Percentiles rank a stretch among this genome's conserved stretches.
These are phyloP conservation scores for Dittrichia graveolens DNA, from an alignment of 129 eudicot species.

Conservation along the genomic window DNA sequence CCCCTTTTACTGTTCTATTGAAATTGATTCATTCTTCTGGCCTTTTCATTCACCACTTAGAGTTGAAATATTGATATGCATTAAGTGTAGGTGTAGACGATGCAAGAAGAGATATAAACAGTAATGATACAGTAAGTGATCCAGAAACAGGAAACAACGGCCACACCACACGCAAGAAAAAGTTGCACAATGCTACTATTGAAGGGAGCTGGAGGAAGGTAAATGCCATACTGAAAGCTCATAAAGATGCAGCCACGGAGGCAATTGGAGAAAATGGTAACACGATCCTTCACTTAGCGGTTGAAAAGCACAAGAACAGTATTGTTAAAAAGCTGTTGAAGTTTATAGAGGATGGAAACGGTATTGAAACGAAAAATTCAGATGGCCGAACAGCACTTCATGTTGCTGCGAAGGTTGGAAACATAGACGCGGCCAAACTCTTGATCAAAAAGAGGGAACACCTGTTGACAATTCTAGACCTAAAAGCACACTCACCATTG, in stretches of 20 bases:
- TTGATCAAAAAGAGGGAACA: slow-evolving; percentile 6
- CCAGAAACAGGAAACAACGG: neutral
- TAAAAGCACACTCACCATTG: neutral
- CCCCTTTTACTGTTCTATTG: too few relatives aligned
- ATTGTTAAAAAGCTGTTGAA: slow-evolving; percentile 1
- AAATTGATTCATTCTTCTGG: too few relatives aligned
- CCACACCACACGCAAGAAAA: neutral
- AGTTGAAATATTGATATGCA: neutral
- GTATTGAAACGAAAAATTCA: neutral
- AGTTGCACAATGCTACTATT: slow-evolving; percentile 2
- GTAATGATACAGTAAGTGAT: neutral
- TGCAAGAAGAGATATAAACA: neutral
- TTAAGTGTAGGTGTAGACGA: neutral
- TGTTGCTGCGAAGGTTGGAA: slow-evolving; percentile 21
- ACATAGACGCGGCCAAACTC: slow-evolving; percentile 12
- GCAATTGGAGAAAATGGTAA: neutral
- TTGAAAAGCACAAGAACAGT: slow-evolving; percentile 14
- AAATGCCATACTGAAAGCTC: slow-evolving; percentile 1
- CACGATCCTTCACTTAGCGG: slow-evolving; percentile 26
- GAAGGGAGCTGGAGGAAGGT: slow-evolving; percentile 23
- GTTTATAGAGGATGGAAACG: neutral
- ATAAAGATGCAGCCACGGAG: neutral
- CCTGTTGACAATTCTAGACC: neutral
- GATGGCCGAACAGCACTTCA: slow-evolving; percentile 20
- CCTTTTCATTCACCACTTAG: too few relatives aligned